These are phyloP conservation scores for Botryotinia convoluta DNA, from an alignment of 2,329 filamentous ascomycete species.

Conservation along the genomic window DNA sequence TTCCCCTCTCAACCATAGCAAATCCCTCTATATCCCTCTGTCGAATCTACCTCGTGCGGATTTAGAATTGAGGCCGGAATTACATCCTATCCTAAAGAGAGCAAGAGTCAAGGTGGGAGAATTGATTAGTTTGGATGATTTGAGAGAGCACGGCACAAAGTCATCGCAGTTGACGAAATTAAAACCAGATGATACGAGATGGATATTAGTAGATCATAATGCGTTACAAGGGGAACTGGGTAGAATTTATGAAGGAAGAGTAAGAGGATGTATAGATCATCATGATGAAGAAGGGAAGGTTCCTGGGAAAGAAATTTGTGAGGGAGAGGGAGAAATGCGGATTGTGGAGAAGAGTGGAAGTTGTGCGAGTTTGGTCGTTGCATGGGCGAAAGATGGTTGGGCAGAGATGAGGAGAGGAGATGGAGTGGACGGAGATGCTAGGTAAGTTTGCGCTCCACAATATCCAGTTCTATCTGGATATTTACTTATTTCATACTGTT, in stretches of 20 bases:
- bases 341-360: constrained; percentile 67
- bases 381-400: constrained; percentile 59
- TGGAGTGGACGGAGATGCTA: constrained; percentile 9
- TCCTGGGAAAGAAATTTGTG: constrained; percentile 41
- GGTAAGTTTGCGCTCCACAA: neutral
- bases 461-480: neutral
- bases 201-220: constrained; percentile 82
- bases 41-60: constrained; percentile 68
- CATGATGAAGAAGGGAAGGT: constrained; percentile 69
- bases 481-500: neutral
- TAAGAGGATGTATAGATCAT: constrained; percentile 72
- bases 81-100: constrained; percentile 60
- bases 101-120: constrained; percentile 59
- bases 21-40: constrained; percentile 65
- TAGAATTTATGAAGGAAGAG: constrained; percentile 48
- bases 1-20: constrained; percentile 41
- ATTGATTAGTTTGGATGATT: constrained; percentile 62
- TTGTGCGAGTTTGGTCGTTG: constrained; percentile 68
- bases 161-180: constrained; percentile 36
- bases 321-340: constrained; percentile 51
- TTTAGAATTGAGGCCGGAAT: constrained; percentile 69
- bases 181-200: constrained; percentile 52
- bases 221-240: constrained; percentile 61
- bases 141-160: constrained; percentile 50
- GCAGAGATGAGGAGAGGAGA: constrained; percentile 47